A percentile compares a stretch with the other conserved stretches of the same genome.
phyloP scores from a whole-genome alignment of 805 yeast genomes.

The Sungouiella thailandica region DNA sequence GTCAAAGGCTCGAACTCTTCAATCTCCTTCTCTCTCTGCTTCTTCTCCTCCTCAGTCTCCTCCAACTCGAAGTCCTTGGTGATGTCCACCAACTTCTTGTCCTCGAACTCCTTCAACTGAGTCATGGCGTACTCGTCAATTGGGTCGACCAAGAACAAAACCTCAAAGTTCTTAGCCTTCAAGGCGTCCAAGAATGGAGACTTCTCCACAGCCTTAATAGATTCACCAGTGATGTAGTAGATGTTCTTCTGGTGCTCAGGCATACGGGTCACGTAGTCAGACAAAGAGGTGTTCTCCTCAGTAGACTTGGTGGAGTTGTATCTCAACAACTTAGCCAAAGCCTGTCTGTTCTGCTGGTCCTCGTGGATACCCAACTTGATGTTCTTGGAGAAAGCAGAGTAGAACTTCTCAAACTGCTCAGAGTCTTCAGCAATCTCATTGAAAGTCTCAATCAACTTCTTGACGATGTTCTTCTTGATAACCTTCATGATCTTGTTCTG shows the following conservation, averaged over 20 bases:
- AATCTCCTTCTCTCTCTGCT: constrained; percentile 85
- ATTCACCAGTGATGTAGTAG: constrained; percentile 99
- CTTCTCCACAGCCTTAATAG: constrained; percentile 94
- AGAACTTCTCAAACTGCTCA: constrained; percentile 98
- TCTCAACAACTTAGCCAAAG: constrained; percentile 94
- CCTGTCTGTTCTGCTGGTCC: constrained; percentile 94
- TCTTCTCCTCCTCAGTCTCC: constrained; percentile 98
- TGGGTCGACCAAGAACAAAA: constrained; percentile 96
- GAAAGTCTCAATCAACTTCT: constrained; percentile 97
- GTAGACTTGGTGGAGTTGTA: constrained; percentile 93
- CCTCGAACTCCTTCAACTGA: constrained; percentile 98
- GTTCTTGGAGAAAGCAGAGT: constrained; percentile 97
- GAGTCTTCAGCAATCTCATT: constrained; percentile 98
- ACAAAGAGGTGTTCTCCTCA: constrained; percentile 90
- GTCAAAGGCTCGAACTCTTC: constrained; percentile 91
- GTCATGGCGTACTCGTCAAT: constrained; percentile 99
- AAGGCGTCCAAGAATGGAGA: constrained; percentile 99
- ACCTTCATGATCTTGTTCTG: constrained; percentile 99
- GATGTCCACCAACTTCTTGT: constrained; percentile 97
- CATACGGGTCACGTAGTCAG: constrained; percentile 99
- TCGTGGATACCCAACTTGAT: constrained; percentile 98
- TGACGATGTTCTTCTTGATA: constrained; percentile 97
- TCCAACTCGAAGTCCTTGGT: constrained; percentile 98
- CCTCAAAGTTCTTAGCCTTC: constrained; percentile 98
- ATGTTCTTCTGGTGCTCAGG: constrained; percentile 99